phyloP scores from a whole-genome alignment of 1,139 yeast genomes.

The Geotrichum aggregatum region DNA sequence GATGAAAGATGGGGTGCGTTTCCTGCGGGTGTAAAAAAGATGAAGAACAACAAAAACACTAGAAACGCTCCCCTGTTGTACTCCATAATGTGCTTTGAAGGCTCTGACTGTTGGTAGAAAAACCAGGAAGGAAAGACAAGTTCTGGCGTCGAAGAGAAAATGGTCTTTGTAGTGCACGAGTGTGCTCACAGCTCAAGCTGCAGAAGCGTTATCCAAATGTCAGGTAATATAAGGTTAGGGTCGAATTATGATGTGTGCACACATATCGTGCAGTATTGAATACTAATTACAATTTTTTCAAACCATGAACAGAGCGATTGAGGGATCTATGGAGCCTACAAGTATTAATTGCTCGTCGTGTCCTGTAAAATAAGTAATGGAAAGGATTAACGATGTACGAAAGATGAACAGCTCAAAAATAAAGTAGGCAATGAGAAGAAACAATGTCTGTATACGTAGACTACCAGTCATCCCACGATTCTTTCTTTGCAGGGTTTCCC shows the following conservation, averaged over 20 bases:
- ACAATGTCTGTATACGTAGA: neutral
- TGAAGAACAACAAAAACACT: conserved; percentile 29
- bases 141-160: too few relatives aligned
- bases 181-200: neutral
- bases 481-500: conserved; percentile 37
- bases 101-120: neutral
- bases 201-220: too few relatives aligned
- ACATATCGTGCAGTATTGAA: too few relatives aligned
- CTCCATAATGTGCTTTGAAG: conserved; percentile 25
- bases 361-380: neutral
- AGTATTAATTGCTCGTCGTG: too few relatives aligned
- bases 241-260: too few relatives aligned
- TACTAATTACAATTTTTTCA: too few relatives aligned
- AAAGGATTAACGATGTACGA: neutral
- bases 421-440: neutral
- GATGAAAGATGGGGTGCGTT: conserved; percentile 32
- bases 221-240: neutral
- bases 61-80: conserved; percentile 30
- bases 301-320: too few relatives aligned
- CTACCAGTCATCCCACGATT: conserved; percentile 21
- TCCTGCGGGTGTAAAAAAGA: conserved; percentile 32
- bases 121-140: neutral
- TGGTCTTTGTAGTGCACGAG: neutral
- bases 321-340: too few relatives aligned
- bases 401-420: neutral